A percentile compares a stretch with the other conserved stretches of the same genome.
Conservation (phyloP, 345 rosid species). For the Pistacia atlantica region DNA sequence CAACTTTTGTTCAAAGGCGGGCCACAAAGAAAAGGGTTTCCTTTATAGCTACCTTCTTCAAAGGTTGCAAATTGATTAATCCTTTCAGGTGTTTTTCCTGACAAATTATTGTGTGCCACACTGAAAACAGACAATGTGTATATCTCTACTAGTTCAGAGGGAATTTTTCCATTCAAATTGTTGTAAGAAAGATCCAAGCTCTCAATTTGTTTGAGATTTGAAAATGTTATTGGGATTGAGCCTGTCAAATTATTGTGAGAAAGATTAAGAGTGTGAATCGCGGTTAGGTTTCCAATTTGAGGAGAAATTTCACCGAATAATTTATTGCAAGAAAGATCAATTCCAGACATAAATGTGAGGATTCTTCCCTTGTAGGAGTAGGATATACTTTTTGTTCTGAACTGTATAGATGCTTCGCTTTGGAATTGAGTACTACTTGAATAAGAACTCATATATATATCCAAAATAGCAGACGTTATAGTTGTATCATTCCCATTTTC, state of each 20-base stretch:
- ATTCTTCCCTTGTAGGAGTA: slow-evolving; percentile 17
- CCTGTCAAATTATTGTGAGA: slow-evolving; percentile 38
- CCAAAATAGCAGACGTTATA: too few relatives aligned
- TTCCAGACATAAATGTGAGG: slow-evolving; percentile 19
- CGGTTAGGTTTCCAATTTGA: slow-evolving; percentile 27
- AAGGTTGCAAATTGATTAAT: neutral
- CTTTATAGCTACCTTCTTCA: neutral
- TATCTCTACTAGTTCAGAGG: slow-evolving; percentile 30
- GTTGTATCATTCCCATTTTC: too few relatives aligned
- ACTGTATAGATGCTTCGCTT: neutral
- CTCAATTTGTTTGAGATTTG: slow-evolving; percentile 28
- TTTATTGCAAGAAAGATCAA: slow-evolving; percentile 42
- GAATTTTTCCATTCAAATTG: slow-evolving; percentile 25
- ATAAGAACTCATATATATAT: too few relatives aligned
- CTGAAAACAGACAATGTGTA: too few relatives aligned
- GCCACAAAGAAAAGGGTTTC: neutral
- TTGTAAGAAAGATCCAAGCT: slow-evolving; percentile 33
- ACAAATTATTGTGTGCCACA: slow-evolving; percentile 19
- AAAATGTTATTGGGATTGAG: slow-evolving; percentile 30
- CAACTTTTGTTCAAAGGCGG: neutral
- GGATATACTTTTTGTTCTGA: slow-evolving; percentile 14
- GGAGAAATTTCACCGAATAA: slow-evolving; percentile 31
- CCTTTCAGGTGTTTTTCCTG: slow-evolving; percentile 1
- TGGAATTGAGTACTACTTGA: too few relatives aligned
- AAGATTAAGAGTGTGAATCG: slow-evolving; percentile 22